phyloP scores from a whole-genome alignment of 2,329 filamentous ascomycete species.

The Ophiognomonia clavigignenti-juglandacearum region DNA sequence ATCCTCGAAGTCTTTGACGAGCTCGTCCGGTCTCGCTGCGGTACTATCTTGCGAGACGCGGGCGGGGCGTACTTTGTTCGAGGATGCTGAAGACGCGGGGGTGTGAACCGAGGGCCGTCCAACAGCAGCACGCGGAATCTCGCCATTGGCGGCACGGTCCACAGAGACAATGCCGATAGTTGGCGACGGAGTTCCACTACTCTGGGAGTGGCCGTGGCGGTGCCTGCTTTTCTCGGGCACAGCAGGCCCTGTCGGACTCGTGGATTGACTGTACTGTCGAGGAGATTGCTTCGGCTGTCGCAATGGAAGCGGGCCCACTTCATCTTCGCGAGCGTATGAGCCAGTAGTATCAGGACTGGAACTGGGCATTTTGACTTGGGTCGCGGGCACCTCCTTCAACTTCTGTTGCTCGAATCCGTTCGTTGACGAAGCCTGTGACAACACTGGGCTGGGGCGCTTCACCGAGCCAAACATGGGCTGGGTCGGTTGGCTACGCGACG shows the following conservation, averaged over 20 bases:
- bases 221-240: slow-evolving; percentile 25
- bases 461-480: slow-evolving; percentile 22
- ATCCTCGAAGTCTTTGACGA: slow-evolving; percentile 68
- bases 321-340: slow-evolving; percentile 29
- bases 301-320: slow-evolving; percentile 27
- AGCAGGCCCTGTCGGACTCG: slow-evolving; percentile 8
- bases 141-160: slow-evolving; percentile 31
- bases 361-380: slow-evolving; percentile 31
- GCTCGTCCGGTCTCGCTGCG: slow-evolving; percentile 46
- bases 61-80: slow-evolving; percentile 46
- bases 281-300: slow-evolving; percentile 10
- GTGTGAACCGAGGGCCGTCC: slow-evolving; percentile 36
- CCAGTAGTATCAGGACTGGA: slow-evolving; percentile 24
- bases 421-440: slow-evolving; percentile 20
- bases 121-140: slow-evolving; percentile 16
- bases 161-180: slow-evolving; percentile 35
- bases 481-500: slow-evolving; percentile 2
- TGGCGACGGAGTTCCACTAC: slow-evolving; percentile 16
- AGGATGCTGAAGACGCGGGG: slow-evolving; percentile 47
- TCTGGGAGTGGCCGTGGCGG: slow-evolving; percentile 9
- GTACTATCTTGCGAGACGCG: slow-evolving; percentile 56
- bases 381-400: slow-evolving; percentile 18
- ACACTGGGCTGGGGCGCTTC: slow-evolving; percentile 15
- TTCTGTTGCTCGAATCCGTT: slow-evolving; percentile 8
- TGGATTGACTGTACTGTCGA: slow-evolving; percentile 2